Evolutionary conservation across 331 rosid genomes (phyloP).

Genomic region (Pyrus hybrid): DNA sequence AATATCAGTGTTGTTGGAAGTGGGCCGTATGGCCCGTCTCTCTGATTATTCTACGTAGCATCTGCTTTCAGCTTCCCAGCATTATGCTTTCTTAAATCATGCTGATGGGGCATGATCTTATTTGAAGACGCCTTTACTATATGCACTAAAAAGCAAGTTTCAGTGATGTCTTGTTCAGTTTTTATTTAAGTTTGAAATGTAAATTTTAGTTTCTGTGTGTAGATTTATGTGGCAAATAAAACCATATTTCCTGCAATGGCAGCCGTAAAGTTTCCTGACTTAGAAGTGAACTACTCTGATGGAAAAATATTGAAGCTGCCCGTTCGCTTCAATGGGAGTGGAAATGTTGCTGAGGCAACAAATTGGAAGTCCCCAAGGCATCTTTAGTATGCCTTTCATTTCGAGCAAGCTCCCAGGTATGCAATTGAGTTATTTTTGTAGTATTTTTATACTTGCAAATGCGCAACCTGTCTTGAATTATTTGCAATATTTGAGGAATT

Average conservation of each 20-base stretch:
- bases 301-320: conserved; percentile 69
- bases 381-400: conserved; percentile 70
- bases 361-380: conserved; percentile 44
- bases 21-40: too few species aligned
- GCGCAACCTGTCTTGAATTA: background rate
- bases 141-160: too few species aligned
- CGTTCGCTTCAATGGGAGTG: conserved; percentile 8
- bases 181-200: too few species aligned
- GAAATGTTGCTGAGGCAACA: conserved; percentile 18
- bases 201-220: conserved; percentile 8
- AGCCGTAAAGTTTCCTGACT: conserved; percentile 72
- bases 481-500: background rate
- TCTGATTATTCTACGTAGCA: too few species aligned
- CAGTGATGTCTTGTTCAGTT: too few species aligned
- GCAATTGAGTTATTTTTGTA: background rate
- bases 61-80: conserved; percentile 25
- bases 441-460: too few species aligned
- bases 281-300: conserved; percentile 50
- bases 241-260: conserved; percentile 55
- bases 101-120: too few species aligned
- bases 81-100: too few species aligned
- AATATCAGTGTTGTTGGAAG: too few species aligned
- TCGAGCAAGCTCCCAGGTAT: conserved; percentile 81
- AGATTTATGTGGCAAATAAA: conserved; percentile 69
- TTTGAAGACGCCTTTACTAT: too few species aligned